Evolutionary conservation across 2,329 filamentous ascomycete genomes (phyloP).

Genomic region (Microcyclospora tardicrescens): DNA sequence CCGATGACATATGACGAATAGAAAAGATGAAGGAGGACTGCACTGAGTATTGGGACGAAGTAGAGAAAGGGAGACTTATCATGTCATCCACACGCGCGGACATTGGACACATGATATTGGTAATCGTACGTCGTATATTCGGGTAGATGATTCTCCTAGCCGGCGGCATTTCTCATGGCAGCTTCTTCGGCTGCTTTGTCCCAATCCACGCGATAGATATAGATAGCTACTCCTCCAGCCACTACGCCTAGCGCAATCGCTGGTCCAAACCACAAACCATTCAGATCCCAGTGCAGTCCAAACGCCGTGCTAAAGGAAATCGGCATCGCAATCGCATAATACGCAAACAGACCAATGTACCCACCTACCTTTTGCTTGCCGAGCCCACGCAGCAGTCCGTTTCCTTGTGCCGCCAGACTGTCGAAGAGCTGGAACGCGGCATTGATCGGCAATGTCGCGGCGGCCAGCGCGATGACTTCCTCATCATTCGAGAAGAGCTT

Average conservation of each 20-base stretch:
- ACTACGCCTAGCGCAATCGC: conserved; percentile 54
- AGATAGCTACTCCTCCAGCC: conserved; percentile 41
- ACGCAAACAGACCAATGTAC: conserved; percentile 73
- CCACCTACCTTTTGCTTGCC: conserved; percentile 83
- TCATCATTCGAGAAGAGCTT: conserved; percentile 57
- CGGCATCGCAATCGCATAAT: conserved; percentile 74
- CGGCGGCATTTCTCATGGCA: conserved; percentile 37
- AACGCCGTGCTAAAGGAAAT: conserved; percentile 70
- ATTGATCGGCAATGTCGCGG: conserved; percentile 61
- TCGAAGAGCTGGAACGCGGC: conserved; percentile 88
- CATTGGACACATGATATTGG: too few species aligned
- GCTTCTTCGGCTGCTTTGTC: conserved; percentile 49
- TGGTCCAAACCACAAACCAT: conserved; percentile 60
- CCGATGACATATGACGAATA: conserved; percentile 1
- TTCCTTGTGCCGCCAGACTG: conserved; percentile 62
- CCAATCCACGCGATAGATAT: conserved; percentile 44
- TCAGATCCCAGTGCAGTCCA: conserved; percentile 59
- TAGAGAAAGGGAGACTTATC: too few species aligned
- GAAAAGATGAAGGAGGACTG: too few species aligned
- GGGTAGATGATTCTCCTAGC: neutral
- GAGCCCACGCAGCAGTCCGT: conserved; percentile 74
- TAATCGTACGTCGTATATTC: too few species aligned
- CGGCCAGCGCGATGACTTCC: conserved; percentile 53
- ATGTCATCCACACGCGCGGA: too few species aligned
- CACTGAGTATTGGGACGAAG: too few species aligned